Conservation (phyloP, 2,329 filamentous ascomycete genomes). For the Lachnellula willkommii region DNA sequence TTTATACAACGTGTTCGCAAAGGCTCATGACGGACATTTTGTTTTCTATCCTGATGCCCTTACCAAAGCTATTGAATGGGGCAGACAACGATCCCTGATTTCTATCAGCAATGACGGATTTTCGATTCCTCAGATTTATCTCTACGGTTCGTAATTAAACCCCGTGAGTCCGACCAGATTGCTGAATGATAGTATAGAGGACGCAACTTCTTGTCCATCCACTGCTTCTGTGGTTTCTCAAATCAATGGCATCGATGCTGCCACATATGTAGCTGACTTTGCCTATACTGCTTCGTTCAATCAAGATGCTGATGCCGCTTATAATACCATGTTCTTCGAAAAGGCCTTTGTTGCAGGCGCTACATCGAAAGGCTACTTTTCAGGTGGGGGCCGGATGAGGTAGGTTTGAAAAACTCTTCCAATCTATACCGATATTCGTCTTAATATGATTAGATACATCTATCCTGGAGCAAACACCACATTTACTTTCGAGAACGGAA, state of each 20-base stretch:
- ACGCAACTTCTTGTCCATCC: conserved; percentile 39
- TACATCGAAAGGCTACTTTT: conserved; percentile 33
- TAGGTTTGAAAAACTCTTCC: conserved; percentile 14
- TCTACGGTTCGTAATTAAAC: conserved; percentile 35
- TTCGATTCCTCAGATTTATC: conserved; percentile 52
- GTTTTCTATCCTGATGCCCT: conserved; percentile 49
- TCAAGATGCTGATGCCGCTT: conserved; percentile 38
- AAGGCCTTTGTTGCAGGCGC: conserved; percentile 25
- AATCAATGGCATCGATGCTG: conserved; percentile 53
- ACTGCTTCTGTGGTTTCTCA: conserved; percentile 43
- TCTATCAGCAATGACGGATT: conserved; percentile 57
- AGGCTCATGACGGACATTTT: conserved; percentile 62
- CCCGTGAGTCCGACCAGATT: too few species aligned
- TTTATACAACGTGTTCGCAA: conserved; percentile 47
- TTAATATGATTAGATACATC: conserved; percentile 24
- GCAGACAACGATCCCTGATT: conserved; percentile 46
- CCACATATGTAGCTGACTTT: conserved; percentile 43
- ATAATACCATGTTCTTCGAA: conserved; percentile 39
- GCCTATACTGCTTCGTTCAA: conserved; percentile 33
- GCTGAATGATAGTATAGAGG: conserved; percentile 25
- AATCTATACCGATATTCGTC: background rate
- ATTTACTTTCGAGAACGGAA: conserved; percentile 38
- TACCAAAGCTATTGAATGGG: conserved; percentile 46
- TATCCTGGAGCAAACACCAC: conserved; percentile 38
- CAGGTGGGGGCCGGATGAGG: conserved; percentile 33